Evolutionary conservation across 140 eudicot genomes (phyloP).

Genomic region (Oenanthe javanica): DNA sequence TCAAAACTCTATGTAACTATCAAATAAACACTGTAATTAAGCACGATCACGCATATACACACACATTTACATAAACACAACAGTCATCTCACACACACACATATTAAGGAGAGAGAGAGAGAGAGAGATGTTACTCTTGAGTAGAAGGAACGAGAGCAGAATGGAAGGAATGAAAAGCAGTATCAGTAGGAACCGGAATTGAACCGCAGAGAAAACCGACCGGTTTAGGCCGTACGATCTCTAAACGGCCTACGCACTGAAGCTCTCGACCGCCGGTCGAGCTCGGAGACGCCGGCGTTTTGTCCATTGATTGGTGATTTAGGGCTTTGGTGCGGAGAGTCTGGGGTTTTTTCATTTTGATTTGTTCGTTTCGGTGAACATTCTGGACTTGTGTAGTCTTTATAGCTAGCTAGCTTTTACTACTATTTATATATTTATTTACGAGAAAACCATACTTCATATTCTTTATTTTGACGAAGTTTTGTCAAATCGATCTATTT

Average conservation of each 20-base stretch:
- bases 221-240: conserved; percentile 59
- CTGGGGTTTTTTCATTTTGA: not conserved
- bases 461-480: too few relatives aligned
- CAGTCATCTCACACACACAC: too few relatives aligned
- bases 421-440: too few relatives aligned
- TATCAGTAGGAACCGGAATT: conserved; percentile 69
- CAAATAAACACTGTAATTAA: not conserved
- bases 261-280: conserved; percentile 42
- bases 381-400: not conserved
- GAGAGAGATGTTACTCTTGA: conserved; percentile 35
- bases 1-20: not conserved
- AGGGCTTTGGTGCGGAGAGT: not conserved
- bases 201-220: conserved; percentile 82
- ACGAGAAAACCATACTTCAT: too few relatives aligned
- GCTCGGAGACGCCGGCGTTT: conserved; percentile 7
- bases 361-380: not conserved
- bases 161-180: conserved; percentile 51
- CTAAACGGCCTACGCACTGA: conserved; percentile 75
- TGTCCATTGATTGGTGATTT: not conserved
- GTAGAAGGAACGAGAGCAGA: conserved; percentile 66
- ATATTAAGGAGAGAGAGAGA: not conserved
- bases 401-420: not conserved
- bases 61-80: too few relatives aligned
- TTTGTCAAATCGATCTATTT: too few relatives aligned
- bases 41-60: not conserved